These are phyloP conservation scores for Melocanna baccifera DNA, from an alignment of 176 grass and related monocot species.

Conservation along the genomic window DNA sequence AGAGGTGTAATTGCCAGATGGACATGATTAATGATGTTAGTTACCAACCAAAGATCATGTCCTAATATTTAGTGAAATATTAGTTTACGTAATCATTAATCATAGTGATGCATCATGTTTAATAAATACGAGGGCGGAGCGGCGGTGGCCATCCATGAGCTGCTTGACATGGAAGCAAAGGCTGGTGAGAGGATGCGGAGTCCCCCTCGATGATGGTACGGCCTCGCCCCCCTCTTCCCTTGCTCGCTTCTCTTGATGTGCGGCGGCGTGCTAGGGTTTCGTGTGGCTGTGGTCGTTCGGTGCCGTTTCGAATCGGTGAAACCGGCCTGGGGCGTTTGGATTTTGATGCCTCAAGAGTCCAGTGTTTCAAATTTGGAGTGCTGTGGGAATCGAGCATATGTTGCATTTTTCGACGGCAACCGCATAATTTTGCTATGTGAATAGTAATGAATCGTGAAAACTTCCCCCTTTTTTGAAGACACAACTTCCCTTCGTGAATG, in stretches of 20 bases:
- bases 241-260: background rate
- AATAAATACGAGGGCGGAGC: no score
- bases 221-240: background rate
- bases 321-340: background rate
- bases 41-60: no score
- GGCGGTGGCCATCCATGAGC: no score
- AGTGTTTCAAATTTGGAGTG: background rate
- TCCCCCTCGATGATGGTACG: constrained; percentile 88
- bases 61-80: no score
- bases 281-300: background rate
- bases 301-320: background rate
- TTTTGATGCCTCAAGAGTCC: background rate
- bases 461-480: no score
- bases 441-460: background rate
- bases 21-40: no score
- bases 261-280: constrained; percentile 37
- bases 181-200: no score
- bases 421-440: background rate
- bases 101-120: no score
- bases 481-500: no score
- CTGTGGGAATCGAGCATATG: background rate
- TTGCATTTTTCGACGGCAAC: background rate
- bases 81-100: no score
- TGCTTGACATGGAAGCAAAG: no score
- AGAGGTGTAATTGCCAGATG: no score